Evolutionary conservation across 2,329 filamentous ascomycete species (phyloP).

Genomic region (Pseudogymnoascus sp.): DNA sequence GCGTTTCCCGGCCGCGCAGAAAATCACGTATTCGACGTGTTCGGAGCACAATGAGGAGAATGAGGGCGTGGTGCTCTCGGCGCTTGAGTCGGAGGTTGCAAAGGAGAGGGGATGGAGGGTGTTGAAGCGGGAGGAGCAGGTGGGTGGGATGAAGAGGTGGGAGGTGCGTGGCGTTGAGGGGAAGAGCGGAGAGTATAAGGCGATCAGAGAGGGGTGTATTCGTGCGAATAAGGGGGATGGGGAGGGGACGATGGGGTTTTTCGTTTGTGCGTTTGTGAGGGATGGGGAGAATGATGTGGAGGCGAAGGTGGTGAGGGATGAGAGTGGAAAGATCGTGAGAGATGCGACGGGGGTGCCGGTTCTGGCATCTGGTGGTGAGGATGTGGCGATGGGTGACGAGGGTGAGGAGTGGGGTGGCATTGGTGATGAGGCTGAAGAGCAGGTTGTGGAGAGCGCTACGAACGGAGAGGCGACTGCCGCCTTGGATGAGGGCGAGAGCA

Average conservation of each 20-base stretch:
- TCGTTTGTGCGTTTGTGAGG: conserved; percentile 79
- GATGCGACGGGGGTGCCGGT: conserved; percentile 34
- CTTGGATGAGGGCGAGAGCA: neutral
- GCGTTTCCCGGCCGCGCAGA: conserved; percentile 64
- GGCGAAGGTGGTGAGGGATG: conserved; percentile 34
- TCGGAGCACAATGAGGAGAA: conserved; percentile 85
- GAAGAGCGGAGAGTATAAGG: neutral
- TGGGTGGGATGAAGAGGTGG: conserved; percentile 71
- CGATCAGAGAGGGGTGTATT: conserved; percentile 63
- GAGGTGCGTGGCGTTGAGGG: conserved; percentile 49
- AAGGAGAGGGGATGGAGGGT: conserved; percentile 67
- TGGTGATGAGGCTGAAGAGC: conserved; percentile 5
- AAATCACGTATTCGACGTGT: conserved; percentile 89
- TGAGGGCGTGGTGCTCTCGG: conserved; percentile 70
- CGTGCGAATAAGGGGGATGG: conserved; percentile 74
- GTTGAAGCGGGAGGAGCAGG: conserved; percentile 64
- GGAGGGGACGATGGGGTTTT: conserved; percentile 88
- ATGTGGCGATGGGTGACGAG: conserved; percentile 11
- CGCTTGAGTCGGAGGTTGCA: conserved; percentile 62
- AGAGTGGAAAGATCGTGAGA: conserved; percentile 44
- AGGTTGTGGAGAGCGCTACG: conserved; percentile 4
- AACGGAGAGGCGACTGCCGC: neutral
- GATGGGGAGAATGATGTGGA: conserved; percentile 11
- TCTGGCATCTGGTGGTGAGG: conserved; percentile 24
- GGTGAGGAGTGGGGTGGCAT: conserved; percentile 15